Conservation (phyloP, 345 rosid genomes). For the Noccaea caerulescens region DNA sequence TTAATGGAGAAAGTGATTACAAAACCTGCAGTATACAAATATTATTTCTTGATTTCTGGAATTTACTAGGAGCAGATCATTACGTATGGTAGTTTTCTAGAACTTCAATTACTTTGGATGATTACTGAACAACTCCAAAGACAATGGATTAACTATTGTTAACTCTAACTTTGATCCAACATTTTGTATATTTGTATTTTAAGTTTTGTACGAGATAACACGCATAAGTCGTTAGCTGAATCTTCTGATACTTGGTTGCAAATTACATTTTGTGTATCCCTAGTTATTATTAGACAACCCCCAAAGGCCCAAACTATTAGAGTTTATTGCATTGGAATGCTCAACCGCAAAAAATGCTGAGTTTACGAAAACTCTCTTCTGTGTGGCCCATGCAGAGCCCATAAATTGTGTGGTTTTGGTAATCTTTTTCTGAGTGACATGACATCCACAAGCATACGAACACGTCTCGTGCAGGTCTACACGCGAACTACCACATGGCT, state of each 20-base stretch:
- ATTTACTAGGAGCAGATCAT: too few relatives aligned
- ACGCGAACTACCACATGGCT: conserved; percentile 34
- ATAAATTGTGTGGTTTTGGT: conserved; percentile 15
- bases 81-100: not conserved
- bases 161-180: not conserved
- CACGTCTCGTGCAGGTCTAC: conserved; percentile 31
- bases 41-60: not conserved
- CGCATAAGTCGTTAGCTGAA: too few relatives aligned
- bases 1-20: too few relatives aligned
- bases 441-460: conserved; percentile 21
- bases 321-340: not conserved
- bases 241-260: not conserved
- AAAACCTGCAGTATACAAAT: not conserved
- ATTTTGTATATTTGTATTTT: not conserved
- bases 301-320: conserved; percentile 16
- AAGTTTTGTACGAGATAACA: not conserved
- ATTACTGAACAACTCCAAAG: not conserved
- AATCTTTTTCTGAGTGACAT: not conserved
- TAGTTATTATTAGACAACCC: not conserved
- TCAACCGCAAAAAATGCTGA: not conserved
- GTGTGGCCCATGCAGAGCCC: conserved; percentile 28
- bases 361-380: not conserved
- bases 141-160: conserved; percentile 7
- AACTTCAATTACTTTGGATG: not conserved
- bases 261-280: not conserved